Evolutionary conservation across 2,329 filamentous ascomycete species (phyloP).

Genomic region (Colletotrichum sp.): DNA sequence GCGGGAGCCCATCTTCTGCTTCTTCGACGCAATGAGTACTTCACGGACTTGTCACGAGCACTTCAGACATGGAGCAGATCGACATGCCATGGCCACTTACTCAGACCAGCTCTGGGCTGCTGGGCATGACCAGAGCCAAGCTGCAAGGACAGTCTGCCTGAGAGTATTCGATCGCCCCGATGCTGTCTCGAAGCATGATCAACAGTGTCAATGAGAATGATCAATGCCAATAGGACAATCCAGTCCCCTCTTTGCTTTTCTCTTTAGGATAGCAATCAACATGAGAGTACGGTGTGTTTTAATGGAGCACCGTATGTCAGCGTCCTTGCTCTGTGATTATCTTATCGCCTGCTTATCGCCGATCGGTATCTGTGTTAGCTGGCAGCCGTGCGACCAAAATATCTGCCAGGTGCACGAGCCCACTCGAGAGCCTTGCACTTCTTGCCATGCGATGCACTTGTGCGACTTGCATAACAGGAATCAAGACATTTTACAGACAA

Average conservation of each 20-base stretch:
- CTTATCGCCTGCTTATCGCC: neutral
- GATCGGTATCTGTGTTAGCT: neutral
- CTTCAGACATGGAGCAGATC: too few species aligned
- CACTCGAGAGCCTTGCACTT: too few species aligned
- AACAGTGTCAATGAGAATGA: neutral
- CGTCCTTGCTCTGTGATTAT: neutral
- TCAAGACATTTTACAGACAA: too few species aligned
- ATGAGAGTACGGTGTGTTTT: too few species aligned
- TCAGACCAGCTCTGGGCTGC: too few species aligned
- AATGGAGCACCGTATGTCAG: neutral
- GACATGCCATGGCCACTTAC: too few species aligned
- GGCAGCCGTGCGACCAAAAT: neutral
- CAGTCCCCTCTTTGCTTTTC: too few species aligned
- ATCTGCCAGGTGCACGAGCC: neutral
- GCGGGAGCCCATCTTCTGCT: neutral
- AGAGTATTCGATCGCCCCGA: neutral
- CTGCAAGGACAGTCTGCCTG: neutral
- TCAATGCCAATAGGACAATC: neutral
- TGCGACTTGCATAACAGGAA: too few species aligned
- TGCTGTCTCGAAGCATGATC: neutral
- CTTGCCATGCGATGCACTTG: too few species aligned
- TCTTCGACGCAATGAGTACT: too few species aligned
- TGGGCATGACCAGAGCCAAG: neutral
- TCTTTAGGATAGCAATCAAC: neutral
- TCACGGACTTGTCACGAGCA: too few species aligned